Conservation (phyloP, 2,329 filamentous ascomycete genomes). For the Aspergillus chevalieri region DNA sequence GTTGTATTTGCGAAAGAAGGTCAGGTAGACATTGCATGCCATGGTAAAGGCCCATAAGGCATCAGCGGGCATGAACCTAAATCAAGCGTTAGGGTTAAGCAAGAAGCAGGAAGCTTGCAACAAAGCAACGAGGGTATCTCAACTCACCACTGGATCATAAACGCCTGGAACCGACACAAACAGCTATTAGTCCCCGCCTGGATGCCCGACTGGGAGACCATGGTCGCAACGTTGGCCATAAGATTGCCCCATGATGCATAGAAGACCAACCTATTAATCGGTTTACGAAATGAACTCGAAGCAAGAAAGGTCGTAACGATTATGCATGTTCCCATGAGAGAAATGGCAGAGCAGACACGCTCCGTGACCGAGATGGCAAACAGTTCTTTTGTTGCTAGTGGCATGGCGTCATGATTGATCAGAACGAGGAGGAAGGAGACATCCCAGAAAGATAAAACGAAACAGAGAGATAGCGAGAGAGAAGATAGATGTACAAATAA, state of each 20-base stretch:
- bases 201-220: slow-evolving; percentile 63
- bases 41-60: slow-evolving; percentile 73
- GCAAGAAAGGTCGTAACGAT: slow-evolving; percentile 64
- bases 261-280: slow-evolving; percentile 81
- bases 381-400: slow-evolving; percentile 35
- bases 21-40: slow-evolving; percentile 77
- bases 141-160: slow-evolving; percentile 76
- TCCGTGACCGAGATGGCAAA: slow-evolving; percentile 57
- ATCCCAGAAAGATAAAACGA: slow-evolving; percentile 1
- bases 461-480: slow-evolving; percentile 1
- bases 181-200: slow-evolving; percentile 43
- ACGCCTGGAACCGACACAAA: slow-evolving; percentile 69
- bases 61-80: slow-evolving; percentile 71
- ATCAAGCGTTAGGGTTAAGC: not conserved
- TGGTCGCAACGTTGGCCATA: slow-evolving; percentile 67
- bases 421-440: not conserved
- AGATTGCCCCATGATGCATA: slow-evolving; percentile 79
- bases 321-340: slow-evolving; percentile 63
- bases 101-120: not conserved
- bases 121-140: not conserved
- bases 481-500: not conserved
- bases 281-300: slow-evolving; percentile 70
- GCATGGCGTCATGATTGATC: slow-evolving; percentile 18
- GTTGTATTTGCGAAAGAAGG: slow-evolving; percentile 70
- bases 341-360: slow-evolving; percentile 63